Base-by-base conservation (phyloP, 306 rosid species). In the Quercus aquifolioides region DNA sequence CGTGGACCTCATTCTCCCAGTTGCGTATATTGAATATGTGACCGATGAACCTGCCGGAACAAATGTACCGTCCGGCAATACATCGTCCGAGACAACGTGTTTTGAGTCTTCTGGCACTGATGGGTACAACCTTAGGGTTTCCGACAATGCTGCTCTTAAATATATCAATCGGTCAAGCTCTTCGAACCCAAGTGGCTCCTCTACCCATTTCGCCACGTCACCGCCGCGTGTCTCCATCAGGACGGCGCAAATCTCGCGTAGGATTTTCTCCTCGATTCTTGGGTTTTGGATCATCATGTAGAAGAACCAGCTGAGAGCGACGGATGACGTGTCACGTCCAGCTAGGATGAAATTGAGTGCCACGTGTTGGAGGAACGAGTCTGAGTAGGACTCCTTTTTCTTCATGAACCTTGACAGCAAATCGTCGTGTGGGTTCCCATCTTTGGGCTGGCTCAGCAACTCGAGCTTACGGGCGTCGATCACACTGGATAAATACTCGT, bases 251-350 rank as follows among this genome's bases (percentile, higher is more conserved):
- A 92, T 85, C 74, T 92, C 99, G 0, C 71, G 69, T 3, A 92
- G 41, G 49, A 95, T 81, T 67, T 86, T 90, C 33, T 90, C 93
- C 43, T 94, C 98, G 1, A 90, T 80, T 31, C 56, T 73, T 0
- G 97, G 97, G 75, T 94, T 85, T 59, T 85, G 91, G 19, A 80
- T 91, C 3, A 92, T 81, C 81, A 90, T 30, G 97, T 97, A 94
- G 46, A 94, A 94, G 38, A 94, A 94, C 98, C 98, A 94, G 43
- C 98, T 67, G 64, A 94, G 17, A 0, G 97, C 98, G 0, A 87
- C 98, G 0, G 98, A 92, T 84, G 98, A 94, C 13, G 98, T 94
- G 90, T 94, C 98, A 0, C 98, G 94, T 78, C 98, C 98, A 80
- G 98, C 98, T 72, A 94, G 83, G 94, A 94, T 94, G 83, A 94